Percentiles rank a stretch among this genome's conserved stretches.
These are phyloP conservation scores for Ceratocystis variospora DNA, from an alignment of 2,329 filamentous ascomycete species.

Conservation along the genomic window DNA sequence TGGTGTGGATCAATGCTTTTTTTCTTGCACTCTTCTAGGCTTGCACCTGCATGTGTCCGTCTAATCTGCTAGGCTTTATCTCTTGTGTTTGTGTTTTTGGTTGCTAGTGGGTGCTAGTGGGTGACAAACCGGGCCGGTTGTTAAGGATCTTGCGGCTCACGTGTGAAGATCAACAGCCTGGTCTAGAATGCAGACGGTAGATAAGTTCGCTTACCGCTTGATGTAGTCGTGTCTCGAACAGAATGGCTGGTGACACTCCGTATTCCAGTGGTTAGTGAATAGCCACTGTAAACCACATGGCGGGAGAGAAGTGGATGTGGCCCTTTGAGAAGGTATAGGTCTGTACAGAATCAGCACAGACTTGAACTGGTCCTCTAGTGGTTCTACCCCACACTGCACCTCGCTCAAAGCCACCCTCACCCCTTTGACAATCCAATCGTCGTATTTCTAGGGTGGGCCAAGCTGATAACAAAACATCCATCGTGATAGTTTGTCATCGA, in stretches of 20 bases:
- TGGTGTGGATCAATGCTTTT: neutral
- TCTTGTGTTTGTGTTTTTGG: neutral
- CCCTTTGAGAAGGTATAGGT: neutral
- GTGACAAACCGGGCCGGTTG: conserved; percentile 1
- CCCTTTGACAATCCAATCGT: neutral
- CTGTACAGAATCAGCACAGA: neutral
- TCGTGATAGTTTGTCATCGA: neutral
- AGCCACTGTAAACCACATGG: neutral
- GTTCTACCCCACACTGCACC: conserved; percentile 1
- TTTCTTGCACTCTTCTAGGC: neutral
- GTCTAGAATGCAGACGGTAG: neutral
- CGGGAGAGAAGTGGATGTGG: neutral
- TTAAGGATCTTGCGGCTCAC: neutral
- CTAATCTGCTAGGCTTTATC: neutral
- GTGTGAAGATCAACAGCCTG: neutral
- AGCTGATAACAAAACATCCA: neutral
- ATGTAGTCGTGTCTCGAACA: neutral
- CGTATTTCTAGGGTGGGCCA: neutral
- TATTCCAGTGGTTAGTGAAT: neutral
- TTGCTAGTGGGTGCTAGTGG: neutral
- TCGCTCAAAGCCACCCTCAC: neutral
- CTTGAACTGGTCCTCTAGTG: neutral
- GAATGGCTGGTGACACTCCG: neutral
- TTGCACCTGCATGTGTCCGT: neutral
- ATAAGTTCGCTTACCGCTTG: neutral